Evolutionary conservation across 2,329 filamentous ascomycete species (phyloP).

Genomic region (Esteya vermicola): DNA sequence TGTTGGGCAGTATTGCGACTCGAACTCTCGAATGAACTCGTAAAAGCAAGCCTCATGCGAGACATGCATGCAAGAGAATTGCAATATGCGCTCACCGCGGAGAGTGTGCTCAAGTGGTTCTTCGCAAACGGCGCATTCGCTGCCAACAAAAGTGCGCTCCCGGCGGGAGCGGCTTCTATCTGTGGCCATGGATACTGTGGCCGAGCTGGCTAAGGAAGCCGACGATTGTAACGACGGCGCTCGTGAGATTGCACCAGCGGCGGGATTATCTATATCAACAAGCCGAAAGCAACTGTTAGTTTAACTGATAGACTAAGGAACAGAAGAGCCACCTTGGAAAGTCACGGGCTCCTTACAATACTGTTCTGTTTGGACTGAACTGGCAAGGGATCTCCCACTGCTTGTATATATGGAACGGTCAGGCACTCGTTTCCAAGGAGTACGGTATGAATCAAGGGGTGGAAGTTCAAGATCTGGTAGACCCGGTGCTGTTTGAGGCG

Average conservation of each 20-base stretch:
- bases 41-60: conserved; percentile 98
- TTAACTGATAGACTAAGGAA: too few relatives aligned
- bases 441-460: conserved; percentile 11
- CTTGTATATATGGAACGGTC: conserved; percentile 14
- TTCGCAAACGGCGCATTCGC: conserved; percentile 90
- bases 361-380: neutral
- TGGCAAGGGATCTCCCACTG: conserved; percentile 11
- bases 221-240: conserved; percentile 25
- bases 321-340: conserved; percentile 1
- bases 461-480: conserved; percentile 23
- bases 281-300: too few relatives aligned
- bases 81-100: conserved; percentile 82
- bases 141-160: conserved; percentile 90
- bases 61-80: conserved; percentile 94
- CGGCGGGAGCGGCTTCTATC: conserved; percentile 68
- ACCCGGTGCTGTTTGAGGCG: conserved; percentile 17
- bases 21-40: conserved; percentile 90
- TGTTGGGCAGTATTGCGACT: conserved; percentile 85
- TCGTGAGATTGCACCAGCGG: conserved; percentile 18
- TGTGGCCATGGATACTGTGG: conserved; percentile 42
- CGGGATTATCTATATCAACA: conserved; percentile 25
- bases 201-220: conserved; percentile 20
- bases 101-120: conserved; percentile 93
- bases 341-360: neutral
- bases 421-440: conserved; percentile 15